These are phyloP conservation scores for Oryza glumipatula DNA, from an alignment of 176 grass and related monocot species.

Conservation along the genomic window DNA sequence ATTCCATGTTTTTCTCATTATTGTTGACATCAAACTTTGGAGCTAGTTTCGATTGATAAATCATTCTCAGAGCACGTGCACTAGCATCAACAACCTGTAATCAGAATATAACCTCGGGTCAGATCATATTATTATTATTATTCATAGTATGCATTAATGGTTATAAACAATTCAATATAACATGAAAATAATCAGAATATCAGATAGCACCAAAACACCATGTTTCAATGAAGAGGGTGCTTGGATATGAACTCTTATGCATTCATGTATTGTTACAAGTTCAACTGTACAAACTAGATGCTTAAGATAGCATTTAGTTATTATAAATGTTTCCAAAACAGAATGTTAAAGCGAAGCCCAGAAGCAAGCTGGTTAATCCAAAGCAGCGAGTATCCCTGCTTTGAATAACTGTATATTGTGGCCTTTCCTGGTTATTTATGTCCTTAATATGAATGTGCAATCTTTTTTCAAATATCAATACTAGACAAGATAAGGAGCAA, in stretches of 20 bases:
- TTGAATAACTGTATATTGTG: neutral
- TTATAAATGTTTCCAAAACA: slow-evolving; percentile 33
- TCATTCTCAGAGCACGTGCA: slow-evolving; percentile 96
- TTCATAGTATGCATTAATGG: slow-evolving; percentile 4
- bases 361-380: slow-evolving; percentile 6
- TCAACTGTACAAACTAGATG: slow-evolving; percentile 7
- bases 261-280: slow-evolving; percentile 12
- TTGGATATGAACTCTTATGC: slow-evolving; percentile 7
- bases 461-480: slow-evolving; percentile 35
- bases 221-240: neutral
- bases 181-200: slow-evolving; percentile 36
- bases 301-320: neutral
- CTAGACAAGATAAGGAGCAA: slow-evolving; percentile 25
- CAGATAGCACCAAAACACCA: slow-evolving; percentile 15
- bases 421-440: slow-evolving; percentile 2
- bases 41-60: slow-evolving; percentile 91
- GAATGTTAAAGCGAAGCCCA: slow-evolving; percentile 23
- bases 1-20: slow-evolving; percentile 81
- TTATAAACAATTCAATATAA: slow-evolving; percentile 19
- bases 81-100: slow-evolving; percentile 89
- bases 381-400: neutral
- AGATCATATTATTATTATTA: slow-evolving; percentile 7
- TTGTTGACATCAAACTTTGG: slow-evolving; percentile 79
- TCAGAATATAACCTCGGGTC: slow-evolving; percentile 35
- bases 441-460: slow-evolving; percentile 7